Evolutionary conservation across 169 alveolate genomes (phyloP).

Genomic region (Babesia sp.): DNA sequence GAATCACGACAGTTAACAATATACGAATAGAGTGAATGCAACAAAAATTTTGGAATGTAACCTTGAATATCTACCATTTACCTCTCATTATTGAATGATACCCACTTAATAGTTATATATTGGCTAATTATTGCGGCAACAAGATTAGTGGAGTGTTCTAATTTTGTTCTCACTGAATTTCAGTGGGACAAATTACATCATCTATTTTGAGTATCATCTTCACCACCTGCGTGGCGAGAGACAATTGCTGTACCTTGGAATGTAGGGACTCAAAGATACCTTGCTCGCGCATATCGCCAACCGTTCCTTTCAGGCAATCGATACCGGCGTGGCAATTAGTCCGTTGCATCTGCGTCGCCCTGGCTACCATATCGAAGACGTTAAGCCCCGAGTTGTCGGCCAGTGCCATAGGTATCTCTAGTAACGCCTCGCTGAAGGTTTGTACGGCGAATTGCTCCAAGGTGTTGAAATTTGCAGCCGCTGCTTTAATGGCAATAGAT

Average conservation of each 20-base stretch:
- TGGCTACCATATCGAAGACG: constrained; percentile 91
- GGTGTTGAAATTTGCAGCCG: constrained; percentile 89
- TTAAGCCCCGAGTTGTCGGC: constrained; percentile 96
- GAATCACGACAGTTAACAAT: too few species aligned
- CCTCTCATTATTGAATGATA: too few species aligned
- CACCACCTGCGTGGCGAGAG: constrained; percentile 98
- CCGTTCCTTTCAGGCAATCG: constrained; percentile 85
- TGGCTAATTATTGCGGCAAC: too few species aligned
- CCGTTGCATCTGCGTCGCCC: constrained; percentile 83
- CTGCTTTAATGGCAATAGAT: constrained; percentile 88
- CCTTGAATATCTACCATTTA: too few species aligned
- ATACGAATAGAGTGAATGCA: too few species aligned
- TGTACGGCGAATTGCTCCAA: constrained; percentile 97
- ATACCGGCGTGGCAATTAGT: constrained; percentile 89
- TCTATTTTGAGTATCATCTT: constrained; percentile 98
- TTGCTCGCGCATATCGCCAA: constrained; percentile 62
- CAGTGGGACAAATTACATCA: constrained; percentile 90
- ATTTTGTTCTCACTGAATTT: constrained; percentile 69
- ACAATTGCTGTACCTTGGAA: constrained; percentile 92
- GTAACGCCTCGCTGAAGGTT: constrained; percentile 97
- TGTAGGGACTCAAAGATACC: constrained; percentile 92
- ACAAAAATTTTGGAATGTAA: too few species aligned
- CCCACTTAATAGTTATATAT: too few species aligned
- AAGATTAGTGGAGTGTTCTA: too few species aligned
- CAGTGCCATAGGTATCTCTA: constrained; percentile 93